Conservation (phyloP, 768 basidiomycete genomes). For the Trametes coccinea region DNA sequence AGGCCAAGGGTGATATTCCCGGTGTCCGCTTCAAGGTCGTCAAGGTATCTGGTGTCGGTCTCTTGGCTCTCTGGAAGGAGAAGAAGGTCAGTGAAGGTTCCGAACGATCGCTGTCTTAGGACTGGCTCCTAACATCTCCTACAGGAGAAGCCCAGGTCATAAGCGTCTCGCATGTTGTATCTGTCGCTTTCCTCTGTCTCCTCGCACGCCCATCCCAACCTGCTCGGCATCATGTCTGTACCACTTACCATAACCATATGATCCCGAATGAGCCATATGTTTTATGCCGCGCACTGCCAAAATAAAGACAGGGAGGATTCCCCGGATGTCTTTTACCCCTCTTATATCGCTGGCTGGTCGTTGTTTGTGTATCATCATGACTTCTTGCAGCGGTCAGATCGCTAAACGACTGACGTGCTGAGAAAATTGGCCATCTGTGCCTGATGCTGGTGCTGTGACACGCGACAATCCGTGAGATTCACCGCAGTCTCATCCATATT, state of each 20-base stretch:
- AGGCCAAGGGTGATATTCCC: slow-evolving; percentile 99
- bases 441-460: too few relatives aligned
- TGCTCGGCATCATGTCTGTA: slow-evolving; percentile 21
- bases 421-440: too few relatives aligned
- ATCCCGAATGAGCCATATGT: slow-evolving; percentile 22
- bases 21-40: slow-evolving; percentile 99
- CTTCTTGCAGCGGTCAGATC: too few relatives aligned
- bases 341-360: too few relatives aligned
- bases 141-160: slow-evolving; percentile 42
- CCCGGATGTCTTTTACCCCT: slow-evolving; percentile 5
- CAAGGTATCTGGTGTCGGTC: slow-evolving; percentile 99
- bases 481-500: not conserved
- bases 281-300: slow-evolving; percentile 14
- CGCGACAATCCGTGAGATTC: not conserved
- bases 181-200: slow-evolving; percentile 13
- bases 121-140: slow-evolving; percentile 5
- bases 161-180: slow-evolving; percentile 23
- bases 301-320: slow-evolving; percentile 5
- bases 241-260: slow-evolving; percentile 21
- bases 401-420: too few relatives aligned
- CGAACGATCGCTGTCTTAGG: not conserved
- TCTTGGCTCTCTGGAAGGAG: slow-evolving; percentile 98
- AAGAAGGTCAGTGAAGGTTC: slow-evolving; percentile 73
- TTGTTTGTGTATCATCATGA: too few relatives aligned
- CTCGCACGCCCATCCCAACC: not conserved